phyloP scores from a whole-genome alignment of 129 eudicot genomes.

The Flaveria ramosissima region DNA sequence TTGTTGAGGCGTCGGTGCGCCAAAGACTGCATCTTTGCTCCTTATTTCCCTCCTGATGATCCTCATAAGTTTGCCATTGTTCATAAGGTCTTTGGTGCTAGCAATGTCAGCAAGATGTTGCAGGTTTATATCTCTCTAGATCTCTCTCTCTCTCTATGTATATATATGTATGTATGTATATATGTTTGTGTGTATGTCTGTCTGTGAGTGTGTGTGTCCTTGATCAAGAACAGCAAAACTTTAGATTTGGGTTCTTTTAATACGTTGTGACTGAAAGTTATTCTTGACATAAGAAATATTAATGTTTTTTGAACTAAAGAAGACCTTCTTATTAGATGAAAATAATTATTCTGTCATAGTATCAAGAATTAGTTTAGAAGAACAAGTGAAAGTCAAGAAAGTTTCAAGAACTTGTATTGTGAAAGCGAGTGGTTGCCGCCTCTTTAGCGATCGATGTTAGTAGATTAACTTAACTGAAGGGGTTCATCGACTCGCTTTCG shows the following conservation, averaged over 20 bases:
- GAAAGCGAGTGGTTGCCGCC: no score
- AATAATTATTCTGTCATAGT: neutral
- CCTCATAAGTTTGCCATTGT: slow-evolving; percentile 97
- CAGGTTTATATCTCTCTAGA: slow-evolving; percentile 52
- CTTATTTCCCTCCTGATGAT: slow-evolving; percentile 92
- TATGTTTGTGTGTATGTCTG: neutral
- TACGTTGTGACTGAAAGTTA: neutral
- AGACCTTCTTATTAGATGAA: neutral
- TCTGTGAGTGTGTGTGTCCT: neutral
- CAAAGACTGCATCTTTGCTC: slow-evolving; percentile 86
- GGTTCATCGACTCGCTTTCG: neutral
- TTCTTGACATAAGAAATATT: neutral
- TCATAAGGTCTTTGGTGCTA: slow-evolving; percentile 94
- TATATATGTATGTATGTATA: neutral
- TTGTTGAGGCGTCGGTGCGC: slow-evolving; percentile 85
- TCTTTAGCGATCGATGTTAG: no score
- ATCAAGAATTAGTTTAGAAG: neutral
- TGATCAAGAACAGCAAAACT: neutral
- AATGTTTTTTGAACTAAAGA: slow-evolving; percentile 4
- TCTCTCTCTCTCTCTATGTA: neutral
- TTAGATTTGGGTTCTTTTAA: neutral
- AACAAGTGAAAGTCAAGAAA: neutral
- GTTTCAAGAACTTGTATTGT: neutral
- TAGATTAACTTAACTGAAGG: no score
- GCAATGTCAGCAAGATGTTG: slow-evolving; percentile 97